Percentiles rank a stretch among this genome's conserved stretches.
phyloP scores from a whole-genome alignment of 2,329 filamentous ascomycete species.

The Sporothrix protearum region DNA sequence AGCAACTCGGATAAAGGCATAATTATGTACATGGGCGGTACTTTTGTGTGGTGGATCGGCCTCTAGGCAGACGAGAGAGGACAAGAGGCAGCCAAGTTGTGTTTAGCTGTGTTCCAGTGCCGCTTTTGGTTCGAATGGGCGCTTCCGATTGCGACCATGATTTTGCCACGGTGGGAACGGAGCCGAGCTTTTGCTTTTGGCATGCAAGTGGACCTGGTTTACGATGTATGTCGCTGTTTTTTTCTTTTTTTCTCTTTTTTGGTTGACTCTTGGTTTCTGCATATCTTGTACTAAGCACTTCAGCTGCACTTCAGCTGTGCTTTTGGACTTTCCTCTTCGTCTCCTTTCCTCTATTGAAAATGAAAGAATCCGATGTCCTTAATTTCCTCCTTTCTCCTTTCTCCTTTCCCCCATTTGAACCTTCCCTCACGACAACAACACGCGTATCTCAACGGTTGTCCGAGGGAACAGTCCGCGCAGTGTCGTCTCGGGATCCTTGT shows the following conservation, averaged over 20 bases:
- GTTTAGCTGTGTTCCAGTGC: not conserved
- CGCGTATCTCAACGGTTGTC: slow-evolving; percentile 58
- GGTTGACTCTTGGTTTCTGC: not conserved
- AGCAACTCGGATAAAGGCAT: slow-evolving; percentile 12
- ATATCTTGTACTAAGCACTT: not conserved
- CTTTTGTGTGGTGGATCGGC: not conserved
- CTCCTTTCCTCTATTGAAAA: not conserved
- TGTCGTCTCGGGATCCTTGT: slow-evolving; percentile 30
- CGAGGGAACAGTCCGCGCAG: slow-evolving; percentile 52
- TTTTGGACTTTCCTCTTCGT: not conserved
- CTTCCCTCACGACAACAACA: slow-evolving; percentile 50
- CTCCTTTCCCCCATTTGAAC: not conserved
- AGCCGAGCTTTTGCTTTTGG: not conserved
- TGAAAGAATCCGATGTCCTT: not conserved
- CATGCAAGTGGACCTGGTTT: not conserved
- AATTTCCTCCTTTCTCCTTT: not conserved
- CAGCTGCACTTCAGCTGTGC: not conserved
- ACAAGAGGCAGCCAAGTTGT: not conserved
- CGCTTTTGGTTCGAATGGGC: not conserved
- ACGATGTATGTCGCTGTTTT: too few relatives aligned
- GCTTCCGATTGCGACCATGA: not conserved
- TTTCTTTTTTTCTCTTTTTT: not conserved
- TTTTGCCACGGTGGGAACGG: not conserved
- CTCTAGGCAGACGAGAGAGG: slow-evolving; percentile 3
- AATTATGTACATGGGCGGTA: slow-evolving; percentile 1